Evolutionary conservation across 805 yeast species (phyloP), one percentile per base, ranked within the genome.

Genomic region (Isabelozyma pseudorhagii): DNA sequence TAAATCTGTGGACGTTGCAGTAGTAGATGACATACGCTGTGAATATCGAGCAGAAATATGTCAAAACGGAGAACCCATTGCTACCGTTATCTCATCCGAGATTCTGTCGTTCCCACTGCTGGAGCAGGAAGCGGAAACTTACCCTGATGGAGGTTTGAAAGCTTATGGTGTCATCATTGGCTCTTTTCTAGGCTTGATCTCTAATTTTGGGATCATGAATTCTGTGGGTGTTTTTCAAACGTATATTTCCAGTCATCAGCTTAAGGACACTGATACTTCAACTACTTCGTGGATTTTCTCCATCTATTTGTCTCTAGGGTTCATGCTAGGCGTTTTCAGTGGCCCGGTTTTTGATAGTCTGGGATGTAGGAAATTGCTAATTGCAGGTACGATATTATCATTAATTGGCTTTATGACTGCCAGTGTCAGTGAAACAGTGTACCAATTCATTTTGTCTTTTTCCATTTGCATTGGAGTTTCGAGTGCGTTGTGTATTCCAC

Each of bases 261-360:
- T 72, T 41, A 61, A 61, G 2, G 55, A 57, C 28, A 60, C 58
- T 4, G 46, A 56, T 3, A 63, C 71, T 5, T 57, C 68, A 8
- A 65, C 72, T 0, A 54, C 71, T 1, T 63, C 75, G n/a, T 71
- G 77, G 77, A 69, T 71, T 38, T 72, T 72, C 51, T 69, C 74
- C 34, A 64, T 72, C 43, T 69, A 66, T 52, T 51, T 68, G 51
- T 55, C 68, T 13, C 49, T 72, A 9, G 58, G 74, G 7, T 68
- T 63, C 46, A 56, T 55, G 7, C 44, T 59, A 13, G 66, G 69
- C 3, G 53, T 61, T 5, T 62, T 81, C 18, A 76, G 80, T 11
- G 90, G 87, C 0, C 79, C 82, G 6, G 66, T 81, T 42, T 87
- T 85, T 60, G 92, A 86, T 62, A 67, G 79, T 42, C 74, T 75